Evolutionary conservation across 352 stramenopile species (phyloP), one percentile per base, ranked within the genome.

Genomic region (Globisporangium alternatum): DNA sequence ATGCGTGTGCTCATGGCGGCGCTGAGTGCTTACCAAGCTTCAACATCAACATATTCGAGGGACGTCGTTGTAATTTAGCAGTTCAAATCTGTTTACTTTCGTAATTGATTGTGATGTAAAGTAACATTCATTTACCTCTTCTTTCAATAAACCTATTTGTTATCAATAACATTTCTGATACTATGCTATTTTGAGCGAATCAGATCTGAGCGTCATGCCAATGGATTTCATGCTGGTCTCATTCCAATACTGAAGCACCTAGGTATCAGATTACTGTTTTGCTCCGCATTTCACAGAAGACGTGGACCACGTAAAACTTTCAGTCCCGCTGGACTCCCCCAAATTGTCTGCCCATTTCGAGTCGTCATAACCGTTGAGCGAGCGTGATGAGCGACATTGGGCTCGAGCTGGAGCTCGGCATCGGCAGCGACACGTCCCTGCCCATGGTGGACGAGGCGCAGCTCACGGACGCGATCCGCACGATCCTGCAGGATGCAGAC

Each of bases 401-500:
- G 37, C 81, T 82, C 49, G 83, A 70, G 57, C 77, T 88, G 6
- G 77, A 73, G 65, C 75, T 88, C 56, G 79, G 88, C 71, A 77
- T 79, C 53, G 78, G 72, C 13, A 69, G 78, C 53, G 81, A 80
- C 58, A 66, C 69, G 30, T 62, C 69, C 19, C 57, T 74, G 45
- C 65, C 74, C 47, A 59, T 72, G 19, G 80, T 90, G 55, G 80
- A 93, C 66, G 81, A 78, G 58, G 65, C 64, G 25, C 71, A 91
- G 67, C 78, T 95, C 41, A 76, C 76, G 19, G 75, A 85, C 21
- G 83, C 85, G 39, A 94, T 95, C 75, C 79, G 83, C 62, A 48
- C 67, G 39, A 95, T 95, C 69, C 81, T 95, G 13, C 72, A 83
- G 65, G 78, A 89, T 62, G 86, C 85, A 25, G 86, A 95, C 68